Evolutionary conservation across 2,329 filamentous ascomycete genomes (phyloP), one percentile per base, ranked within the genome.

Genomic region (Emydomyces testavorans): DNA sequence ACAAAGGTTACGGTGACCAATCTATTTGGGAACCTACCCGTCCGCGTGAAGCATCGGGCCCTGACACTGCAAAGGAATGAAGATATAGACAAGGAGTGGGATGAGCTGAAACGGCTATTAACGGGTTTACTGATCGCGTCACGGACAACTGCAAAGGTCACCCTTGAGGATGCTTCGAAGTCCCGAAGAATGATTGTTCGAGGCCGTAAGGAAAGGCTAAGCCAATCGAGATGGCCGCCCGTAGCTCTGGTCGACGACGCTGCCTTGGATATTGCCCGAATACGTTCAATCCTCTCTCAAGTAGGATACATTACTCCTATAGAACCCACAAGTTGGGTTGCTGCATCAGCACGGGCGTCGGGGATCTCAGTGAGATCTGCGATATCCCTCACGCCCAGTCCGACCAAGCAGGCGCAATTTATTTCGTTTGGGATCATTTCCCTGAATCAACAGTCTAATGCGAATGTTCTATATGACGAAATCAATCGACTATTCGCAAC

Each of bases 21-120:
- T 61, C 70, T 95, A 1, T 96, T 95, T 65, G 88, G 89, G 0
- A 83, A 81, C 50, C 85, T 95, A 78, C 88, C 90, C 0, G 90
- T 95, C 10, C 80, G 90, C 11, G 82, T 93, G 21, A 94, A 92
- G 61, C 84, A 88, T 56, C 77, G 88, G 53, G 77, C 77, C 0
- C 56, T 79, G 2, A 66, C 70, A 53, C 62, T 72, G 32, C 69
- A 78, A 57, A 72, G 71, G 55, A 54, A 71, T 8, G 60, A 70
- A 20, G 69, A 80, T 40, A 64, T 75, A 3, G 72, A 75, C 16
- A 82, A 74, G 53, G 74, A 83, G 45, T 90, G 85, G 79, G 75
- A 79, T 23, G 64, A 64, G 1, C 65, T 94, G 13, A 75, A 77
- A 52, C 73, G 69, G 42, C 65, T 72, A 4, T 57, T 88, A 2